Evolutionary conservation across 257 asterid species (phyloP).

Genomic region (Dorcoceras hygrometricum): DNA sequence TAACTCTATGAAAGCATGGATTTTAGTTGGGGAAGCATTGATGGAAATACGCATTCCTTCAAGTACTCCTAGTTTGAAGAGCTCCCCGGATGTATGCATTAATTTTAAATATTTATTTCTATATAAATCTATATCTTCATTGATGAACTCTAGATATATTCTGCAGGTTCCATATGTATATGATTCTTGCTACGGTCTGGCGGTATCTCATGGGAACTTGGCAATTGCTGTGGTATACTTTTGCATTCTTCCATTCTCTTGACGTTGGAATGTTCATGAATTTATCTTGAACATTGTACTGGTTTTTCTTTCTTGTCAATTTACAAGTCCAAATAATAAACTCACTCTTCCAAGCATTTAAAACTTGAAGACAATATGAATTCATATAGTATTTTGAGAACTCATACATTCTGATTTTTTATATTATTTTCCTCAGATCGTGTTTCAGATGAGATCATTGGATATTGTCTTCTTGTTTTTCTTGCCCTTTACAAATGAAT

Average conservation of each 20-base stretch:
- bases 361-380: neutral
- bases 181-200: slow-evolving; percentile 88
- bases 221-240: slow-evolving; percentile 75
- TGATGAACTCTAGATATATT: slow-evolving; percentile 22
- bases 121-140: slow-evolving; percentile 3
- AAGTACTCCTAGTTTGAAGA: slow-evolving; percentile 50
- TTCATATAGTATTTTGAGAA: neutral
- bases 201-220: slow-evolving; percentile 85
- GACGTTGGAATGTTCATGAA: slow-evolving; percentile 8
- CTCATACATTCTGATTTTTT: neutral
- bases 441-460: neutral
- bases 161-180: slow-evolving; percentile 63
- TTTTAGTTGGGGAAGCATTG: slow-evolving; percentile 43
- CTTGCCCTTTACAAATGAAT: neutral
- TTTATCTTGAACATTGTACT: slow-evolving; percentile 1
- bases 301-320: slow-evolving; percentile 2
- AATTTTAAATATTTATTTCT: slow-evolving; percentile 19
- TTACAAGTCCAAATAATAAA: slow-evolving; percentile 11
- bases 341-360: slow-evolving; percentile 14
- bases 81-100: slow-evolving; percentile 61
- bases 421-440: neutral
- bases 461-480: neutral
- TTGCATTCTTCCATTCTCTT: slow-evolving; percentile 22
- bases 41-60: slow-evolving; percentile 63
- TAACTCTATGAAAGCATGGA: slow-evolving; percentile 70